These are phyloP conservation scores for Neurospora pannonica DNA, from an alignment of 495 filamentous ascomycete species.

Conservation along the genomic window DNA sequence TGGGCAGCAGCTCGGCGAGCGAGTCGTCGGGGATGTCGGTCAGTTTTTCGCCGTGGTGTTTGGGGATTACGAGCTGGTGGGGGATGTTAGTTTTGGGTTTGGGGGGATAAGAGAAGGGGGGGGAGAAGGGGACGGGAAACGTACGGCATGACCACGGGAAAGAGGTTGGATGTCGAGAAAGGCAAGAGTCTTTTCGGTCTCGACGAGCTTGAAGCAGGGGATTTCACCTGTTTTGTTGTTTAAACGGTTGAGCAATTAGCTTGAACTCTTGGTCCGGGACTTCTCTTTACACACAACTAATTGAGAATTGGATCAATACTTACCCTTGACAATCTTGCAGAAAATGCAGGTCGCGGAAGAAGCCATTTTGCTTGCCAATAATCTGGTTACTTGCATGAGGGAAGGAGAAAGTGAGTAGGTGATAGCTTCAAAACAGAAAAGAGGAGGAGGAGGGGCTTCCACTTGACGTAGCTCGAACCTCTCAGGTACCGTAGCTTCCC, in stretches of 20 bases:
- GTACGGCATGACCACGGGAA: conserved; percentile 70
- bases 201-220: conserved; percentile 89
- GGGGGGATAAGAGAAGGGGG: not conserved
- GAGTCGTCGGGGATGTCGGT: conserved; percentile 89
- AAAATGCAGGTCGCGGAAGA: conserved; percentile 82
- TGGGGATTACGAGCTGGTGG: conserved; percentile 87
- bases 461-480: not conserved
- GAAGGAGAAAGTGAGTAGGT: not conserved
- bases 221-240: conserved; percentile 62
- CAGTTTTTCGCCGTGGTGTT: conserved; percentile 87
- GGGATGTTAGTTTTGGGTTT: not conserved
- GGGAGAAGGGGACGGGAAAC: not conserved
- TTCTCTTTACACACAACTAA: not conserved
- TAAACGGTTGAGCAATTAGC: conserved; percentile 5
- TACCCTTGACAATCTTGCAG: conserved; percentile 96
- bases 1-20: conserved; percentile 74
- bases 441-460: not conserved
- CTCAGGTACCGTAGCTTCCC: not conserved
- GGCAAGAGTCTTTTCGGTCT: conserved; percentile 84
- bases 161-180: conserved; percentile 96
- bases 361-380: conserved; percentile 27
- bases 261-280: conserved; percentile 4
- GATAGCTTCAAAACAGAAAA: not conserved
- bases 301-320: too few species aligned
- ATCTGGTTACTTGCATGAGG: too few species aligned